Base-by-base conservation (phyloP, 805 yeast species). In the Candida orba region DNA sequence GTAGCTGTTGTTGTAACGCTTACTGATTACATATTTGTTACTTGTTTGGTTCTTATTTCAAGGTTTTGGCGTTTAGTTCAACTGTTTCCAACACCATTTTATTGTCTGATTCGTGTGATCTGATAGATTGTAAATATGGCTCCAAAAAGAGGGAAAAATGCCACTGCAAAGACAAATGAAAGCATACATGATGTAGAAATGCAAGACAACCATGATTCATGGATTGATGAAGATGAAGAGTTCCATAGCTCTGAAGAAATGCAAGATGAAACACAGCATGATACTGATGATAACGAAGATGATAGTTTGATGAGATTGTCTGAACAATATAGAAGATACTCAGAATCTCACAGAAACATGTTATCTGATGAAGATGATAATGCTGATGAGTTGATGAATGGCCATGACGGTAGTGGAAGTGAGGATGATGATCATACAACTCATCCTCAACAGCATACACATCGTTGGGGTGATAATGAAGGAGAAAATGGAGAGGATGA, bases 241-340 rank as follows among this genome's bases (percentile, higher is more conserved):
- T 24, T 25, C 17, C 24, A 31, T 8, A 40, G 36, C n/a, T 32
- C 43, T 32, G 48, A 37, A n/a, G 37, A 34, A 18, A 46, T 42
- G 1, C 44, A 40, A 2, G 45, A 46, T 10, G 54, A 49, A 4
- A 39, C 27, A 6, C 59, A 53, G 8, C 62, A 58, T 13, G 62
- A 30, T 27, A 6, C 6, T 13, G 59, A 55, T 12, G 63, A 59
- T 8, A 62, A 61, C 9, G 66, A 56, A 6, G 56, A 51, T 8
- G 45, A 53, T 1, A 58, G 69, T 4, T 50, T 75, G 23, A 52
- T 53, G 5, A 54, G 76, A 36, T 52, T 74, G 37, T 63, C 75
- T 8, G 70, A 66, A 14, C 71, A 69, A 34, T 64, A 64, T 42
- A 54, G 67, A 45, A 49, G 66, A 14, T 58, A 53, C 44, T 63